Evolutionary conservation across 129 eudicot species (phyloP).

Genomic region (Lactuca saligna): DNA sequence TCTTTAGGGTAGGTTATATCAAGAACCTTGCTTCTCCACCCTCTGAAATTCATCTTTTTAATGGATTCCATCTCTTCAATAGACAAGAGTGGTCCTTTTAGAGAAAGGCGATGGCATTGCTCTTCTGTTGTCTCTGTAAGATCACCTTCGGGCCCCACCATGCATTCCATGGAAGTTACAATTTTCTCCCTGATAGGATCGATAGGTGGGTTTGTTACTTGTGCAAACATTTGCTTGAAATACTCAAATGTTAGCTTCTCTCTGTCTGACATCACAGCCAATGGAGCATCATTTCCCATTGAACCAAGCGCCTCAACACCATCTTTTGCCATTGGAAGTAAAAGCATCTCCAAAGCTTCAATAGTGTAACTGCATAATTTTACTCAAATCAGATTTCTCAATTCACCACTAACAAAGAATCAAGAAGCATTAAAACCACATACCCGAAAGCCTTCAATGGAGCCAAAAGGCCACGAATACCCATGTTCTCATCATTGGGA

Average conservation of each 20-base stretch:
- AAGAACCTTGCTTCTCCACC: conserved; percentile 95
- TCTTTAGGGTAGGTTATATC: conserved; percentile 81
- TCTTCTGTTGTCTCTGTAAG: conserved; percentile 97
- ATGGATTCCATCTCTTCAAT: conserved; percentile 90
- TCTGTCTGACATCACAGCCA: conserved; percentile 96
- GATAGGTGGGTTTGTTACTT: conserved; percentile 96
- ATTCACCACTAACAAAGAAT: neutral
- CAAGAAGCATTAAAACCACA: conserved; percentile 15
- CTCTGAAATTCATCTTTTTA: conserved; percentile 88
- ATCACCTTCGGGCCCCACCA: conserved; percentile 99
- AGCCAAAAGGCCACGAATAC: conserved; percentile 75
- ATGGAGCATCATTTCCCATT: conserved; percentile 98
- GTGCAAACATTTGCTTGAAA: conserved; percentile 99
- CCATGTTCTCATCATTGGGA: conserved; percentile 69
- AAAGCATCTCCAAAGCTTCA: conserved; percentile 91
- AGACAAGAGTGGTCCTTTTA: conserved; percentile 88
- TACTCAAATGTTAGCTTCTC: conserved; percentile 95
- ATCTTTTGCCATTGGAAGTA: conserved; percentile 98
- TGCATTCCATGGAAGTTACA: conserved; percentile 97
- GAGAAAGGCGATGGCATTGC: conserved; percentile 92
- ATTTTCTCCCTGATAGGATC: conserved; percentile 98
- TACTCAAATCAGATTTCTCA: neutral
- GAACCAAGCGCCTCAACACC: conserved; percentile 97
- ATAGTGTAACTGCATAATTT: conserved; percentile 59
- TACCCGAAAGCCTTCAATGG: conserved; percentile 96